A percentile compares a stretch with the other conserved stretches of the same genome.
These are phyloP conservation scores for Trametes cingulata DNA, from an alignment of 768 basidiomycete species.

Conservation along the genomic window DNA sequence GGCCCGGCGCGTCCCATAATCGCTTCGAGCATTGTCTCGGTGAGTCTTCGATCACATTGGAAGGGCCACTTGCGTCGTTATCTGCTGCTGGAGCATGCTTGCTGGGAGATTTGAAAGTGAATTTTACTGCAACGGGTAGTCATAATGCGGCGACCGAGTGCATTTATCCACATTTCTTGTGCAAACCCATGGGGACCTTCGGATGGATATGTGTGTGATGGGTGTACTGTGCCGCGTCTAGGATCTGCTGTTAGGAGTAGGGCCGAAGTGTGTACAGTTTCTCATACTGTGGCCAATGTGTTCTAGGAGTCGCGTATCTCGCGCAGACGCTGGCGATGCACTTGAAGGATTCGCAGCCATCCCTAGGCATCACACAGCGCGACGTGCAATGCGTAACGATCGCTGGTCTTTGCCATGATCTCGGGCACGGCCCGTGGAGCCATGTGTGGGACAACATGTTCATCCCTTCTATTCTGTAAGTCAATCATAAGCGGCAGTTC, in stretches of 20 bases:
- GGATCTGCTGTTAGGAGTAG: too few relatives aligned
- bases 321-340: slow-evolving; percentile 63
- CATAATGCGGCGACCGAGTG: too few relatives aligned
- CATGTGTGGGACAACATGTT: slow-evolving; percentile 81
- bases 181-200: too few relatives aligned
- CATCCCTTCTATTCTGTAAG: slow-evolving; percentile 67
- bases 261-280: neutral
- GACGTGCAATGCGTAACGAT: slow-evolving; percentile 78
- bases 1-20: slow-evolving; percentile 77
- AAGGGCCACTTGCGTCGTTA: too few relatives aligned
- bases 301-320: slow-evolving; percentile 73
- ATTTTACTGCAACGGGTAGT: too few relatives aligned
- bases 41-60: slow-evolving; percentile 31
- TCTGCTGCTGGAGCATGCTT: too few relatives aligned
- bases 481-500: slow-evolving; percentile 3
- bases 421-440: slow-evolving; percentile 85
- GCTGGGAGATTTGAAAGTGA: too few relatives aligned
- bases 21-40: slow-evolving; percentile 87
- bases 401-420: slow-evolving; percentile 82
- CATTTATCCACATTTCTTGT: too few relatives aligned
- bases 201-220: too few relatives aligned
- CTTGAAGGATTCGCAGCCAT: slow-evolving; percentile 57
- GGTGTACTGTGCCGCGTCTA: too few relatives aligned
- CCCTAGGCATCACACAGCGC: slow-evolving; percentile 64
- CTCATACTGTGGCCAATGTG: neutral